Conservation (phyloP, 2,329 filamentous ascomycete species). For the Talaromyces rugulosus region DNA sequence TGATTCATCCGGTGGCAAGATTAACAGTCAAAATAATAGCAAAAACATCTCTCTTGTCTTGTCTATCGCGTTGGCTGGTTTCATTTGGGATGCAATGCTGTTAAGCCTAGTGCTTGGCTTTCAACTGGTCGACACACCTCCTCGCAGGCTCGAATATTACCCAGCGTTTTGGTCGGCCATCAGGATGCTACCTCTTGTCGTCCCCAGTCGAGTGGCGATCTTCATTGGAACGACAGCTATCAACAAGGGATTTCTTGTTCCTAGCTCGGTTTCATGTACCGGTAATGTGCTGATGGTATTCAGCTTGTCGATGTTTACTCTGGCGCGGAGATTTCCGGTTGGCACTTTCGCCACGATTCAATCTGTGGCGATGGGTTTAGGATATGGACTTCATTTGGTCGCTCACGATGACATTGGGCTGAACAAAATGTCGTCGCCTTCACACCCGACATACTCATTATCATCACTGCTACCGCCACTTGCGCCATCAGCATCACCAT, state of each 20-base stretch:
- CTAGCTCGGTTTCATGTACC: neutral
- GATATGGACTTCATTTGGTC: neutral
- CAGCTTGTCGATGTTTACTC: neutral
- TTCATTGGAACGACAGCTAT: neutral
- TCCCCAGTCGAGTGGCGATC: neutral
- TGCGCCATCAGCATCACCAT: neutral
- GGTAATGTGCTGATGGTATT: neutral
- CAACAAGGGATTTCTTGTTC: neutral
- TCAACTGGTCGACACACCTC: neutral
- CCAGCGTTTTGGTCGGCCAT: neutral
- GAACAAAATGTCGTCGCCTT: neutral
- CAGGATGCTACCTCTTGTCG: neutral
- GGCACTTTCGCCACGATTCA: neutral
- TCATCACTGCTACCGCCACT: neutral
- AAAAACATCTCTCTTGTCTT: neutral
- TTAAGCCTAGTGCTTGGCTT: neutral
- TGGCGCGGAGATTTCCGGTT: neutral
- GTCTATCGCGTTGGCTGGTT: neutral
- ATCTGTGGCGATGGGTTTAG: neutral
- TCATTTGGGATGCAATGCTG: neutral
- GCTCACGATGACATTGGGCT: neutral
- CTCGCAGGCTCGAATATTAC: neutral
- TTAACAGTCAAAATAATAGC: neutral
- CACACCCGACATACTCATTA: neutral
- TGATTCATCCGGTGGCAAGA: neutral